phyloP scores from a whole-genome alignment of 257 asterid species.

The Eustoma russellianum region DNA sequence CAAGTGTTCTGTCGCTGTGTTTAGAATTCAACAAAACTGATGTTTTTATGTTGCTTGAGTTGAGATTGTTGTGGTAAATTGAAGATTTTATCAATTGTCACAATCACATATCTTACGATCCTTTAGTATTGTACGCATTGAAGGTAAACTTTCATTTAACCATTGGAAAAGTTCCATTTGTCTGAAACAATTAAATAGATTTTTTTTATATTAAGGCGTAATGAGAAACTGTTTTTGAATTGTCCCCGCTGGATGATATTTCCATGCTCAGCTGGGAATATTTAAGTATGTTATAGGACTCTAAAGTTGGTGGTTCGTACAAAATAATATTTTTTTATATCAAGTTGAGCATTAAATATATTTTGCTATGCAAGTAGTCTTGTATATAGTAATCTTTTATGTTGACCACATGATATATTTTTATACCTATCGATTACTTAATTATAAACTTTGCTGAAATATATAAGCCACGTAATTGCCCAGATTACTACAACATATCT shows the following conservation, averaged over 20 bases:
- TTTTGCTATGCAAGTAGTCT: not conserved
- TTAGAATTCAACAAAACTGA: too few species aligned
- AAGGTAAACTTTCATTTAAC: too few species aligned
- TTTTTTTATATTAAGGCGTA: too few species aligned
- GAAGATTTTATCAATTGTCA: too few species aligned
- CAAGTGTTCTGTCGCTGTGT: too few species aligned
- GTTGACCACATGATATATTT: conserved; percentile 17
- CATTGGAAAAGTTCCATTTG: too few species aligned
- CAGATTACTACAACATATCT: conserved; percentile 11
- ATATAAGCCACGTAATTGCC: conserved; percentile 24
- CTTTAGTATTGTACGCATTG: too few species aligned
- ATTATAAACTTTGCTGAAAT: conserved; percentile 5
- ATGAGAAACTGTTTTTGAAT: too few species aligned
- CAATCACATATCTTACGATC: too few species aligned
- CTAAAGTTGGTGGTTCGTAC: conserved; percentile 14
- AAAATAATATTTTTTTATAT: conserved; percentile 5
- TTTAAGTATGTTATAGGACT: conserved; percentile 16
- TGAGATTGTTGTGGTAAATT: too few species aligned
- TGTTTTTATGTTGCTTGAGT: too few species aligned
- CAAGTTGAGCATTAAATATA: not conserved
- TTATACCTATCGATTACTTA: not conserved
- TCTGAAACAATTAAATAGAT: too few species aligned
- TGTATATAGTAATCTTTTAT: conserved; percentile 13
- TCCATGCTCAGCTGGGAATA: conserved; percentile 13
- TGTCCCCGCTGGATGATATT: conserved; percentile 11